These are phyloP conservation scores for Hypericum androsaemum DNA, from an alignment of 345 rosid species.

Conservation along the genomic window DNA sequence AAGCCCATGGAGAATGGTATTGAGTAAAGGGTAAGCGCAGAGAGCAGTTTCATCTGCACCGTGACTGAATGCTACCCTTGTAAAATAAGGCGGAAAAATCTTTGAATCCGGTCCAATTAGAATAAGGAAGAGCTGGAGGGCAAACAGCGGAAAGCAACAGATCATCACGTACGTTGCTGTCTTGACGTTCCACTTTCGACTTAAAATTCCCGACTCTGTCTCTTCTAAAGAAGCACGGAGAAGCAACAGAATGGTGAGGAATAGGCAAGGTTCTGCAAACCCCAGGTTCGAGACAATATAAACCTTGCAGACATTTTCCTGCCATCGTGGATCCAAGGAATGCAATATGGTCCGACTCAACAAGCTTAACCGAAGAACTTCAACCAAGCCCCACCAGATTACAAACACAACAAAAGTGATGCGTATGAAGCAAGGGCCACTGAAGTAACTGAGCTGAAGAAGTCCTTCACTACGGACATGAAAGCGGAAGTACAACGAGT, in stretches of 20 bases:
- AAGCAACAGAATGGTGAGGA: constrained; percentile 73
- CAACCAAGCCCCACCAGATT: constrained; percentile 92
- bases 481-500: constrained; percentile 69
- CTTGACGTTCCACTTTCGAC: constrained; percentile 66
- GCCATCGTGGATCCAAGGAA: constrained; percentile 64
- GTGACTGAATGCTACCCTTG: constrained; percentile 36
- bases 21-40: constrained; percentile 85
- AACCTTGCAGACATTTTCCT: constrained; percentile 74
- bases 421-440: constrained; percentile 88
- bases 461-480: constrained; percentile 48
- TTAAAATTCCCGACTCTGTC: constrained; percentile 57
- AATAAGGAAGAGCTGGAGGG: constrained; percentile 68
- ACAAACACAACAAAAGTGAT: constrained; percentile 50
- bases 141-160: constrained; percentile 68
- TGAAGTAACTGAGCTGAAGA: constrained; percentile 61
- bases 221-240: constrained; percentile 81
- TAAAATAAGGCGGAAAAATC: constrained; percentile 57
- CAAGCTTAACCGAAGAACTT: constrained; percentile 63
- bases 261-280: constrained; percentile 94
- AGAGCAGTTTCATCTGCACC: constrained; percentile 31
- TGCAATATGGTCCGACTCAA: constrained; percentile 52
- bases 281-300: constrained; percentile 87
- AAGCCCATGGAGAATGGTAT: constrained; percentile 76
- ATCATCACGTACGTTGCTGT: constrained; percentile 56
- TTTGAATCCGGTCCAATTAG: constrained; percentile 45